phyloP scores from a whole-genome alignment of 306 rosid genomes.

The Rosa persica region DNA sequence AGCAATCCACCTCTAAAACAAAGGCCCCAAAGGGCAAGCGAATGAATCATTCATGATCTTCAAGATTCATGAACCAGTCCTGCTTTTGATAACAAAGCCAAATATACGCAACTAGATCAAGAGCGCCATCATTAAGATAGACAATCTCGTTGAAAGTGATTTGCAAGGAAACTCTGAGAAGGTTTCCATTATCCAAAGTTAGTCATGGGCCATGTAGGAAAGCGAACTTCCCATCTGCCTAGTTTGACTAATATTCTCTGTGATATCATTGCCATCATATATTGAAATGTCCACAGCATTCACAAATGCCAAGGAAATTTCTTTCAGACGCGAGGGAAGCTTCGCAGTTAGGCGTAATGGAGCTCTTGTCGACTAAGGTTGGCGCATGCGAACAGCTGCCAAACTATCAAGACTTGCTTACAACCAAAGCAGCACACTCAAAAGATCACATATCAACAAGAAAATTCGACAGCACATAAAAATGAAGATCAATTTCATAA shows the following conservation, averaged over 20 bases:
- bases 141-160: background rate
- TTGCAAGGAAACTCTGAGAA: background rate
- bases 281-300: background rate
- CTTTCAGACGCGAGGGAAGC: background rate
- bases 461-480: background rate
- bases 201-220: background rate
- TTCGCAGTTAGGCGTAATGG: background rate
- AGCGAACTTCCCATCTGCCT: background rate
- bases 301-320: background rate
- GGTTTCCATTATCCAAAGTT: background rate
- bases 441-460: background rate
- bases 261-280: background rate
- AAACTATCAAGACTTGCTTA: background rate
- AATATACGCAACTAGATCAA: background rate
- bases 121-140: background rate
- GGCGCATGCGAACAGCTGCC: background rate
- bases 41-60: background rate
- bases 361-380: background rate
- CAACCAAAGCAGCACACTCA: background rate
- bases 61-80: constrained; percentile 1
- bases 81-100: background rate
- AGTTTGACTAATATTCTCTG: background rate
- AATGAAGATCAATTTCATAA: background rate
- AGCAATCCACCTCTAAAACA: background rate
- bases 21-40: background rate